These are phyloP conservation scores for Ottelia alismoides DNA, from an alignment of 106 monocot genomes.

Conservation along the genomic window DNA sequence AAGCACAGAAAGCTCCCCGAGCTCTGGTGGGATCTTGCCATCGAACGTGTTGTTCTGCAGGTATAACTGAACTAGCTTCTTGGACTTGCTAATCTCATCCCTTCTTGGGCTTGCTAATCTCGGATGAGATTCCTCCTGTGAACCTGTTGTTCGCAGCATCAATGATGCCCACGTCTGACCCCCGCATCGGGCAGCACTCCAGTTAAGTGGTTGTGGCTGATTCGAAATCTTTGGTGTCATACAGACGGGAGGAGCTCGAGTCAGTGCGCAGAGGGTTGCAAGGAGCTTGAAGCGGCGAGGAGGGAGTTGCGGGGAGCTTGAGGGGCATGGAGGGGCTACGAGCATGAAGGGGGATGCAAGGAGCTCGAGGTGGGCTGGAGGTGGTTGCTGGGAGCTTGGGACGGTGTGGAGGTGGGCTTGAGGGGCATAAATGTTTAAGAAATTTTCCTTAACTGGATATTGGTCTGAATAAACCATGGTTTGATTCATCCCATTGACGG, in stretches of 20 bases:
- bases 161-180: slow-evolving; percentile 39
- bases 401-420: no score
- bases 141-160: slow-evolving; percentile 52
- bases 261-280: slow-evolving; percentile 59
- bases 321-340: no score
- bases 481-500: no score
- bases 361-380: no score
- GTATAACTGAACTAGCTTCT: slow-evolving; percentile 33
- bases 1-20: slow-evolving; percentile 27
- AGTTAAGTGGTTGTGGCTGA: slow-evolving; percentile 38
- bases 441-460: no score
- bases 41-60: slow-evolving; percentile 36
- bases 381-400: no score
- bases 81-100: slow-evolving; percentile 60
- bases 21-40: slow-evolving; percentile 44
- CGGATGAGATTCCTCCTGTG: slow-evolving; percentile 31
- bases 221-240: slow-evolving; percentile 44
- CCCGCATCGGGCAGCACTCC: slow-evolving; percentile 37
- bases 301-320: no score
- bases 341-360: no score
- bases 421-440: no score
- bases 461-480: no score
- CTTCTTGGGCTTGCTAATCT: no score
- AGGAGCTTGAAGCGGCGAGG: slow-evolving; percentile 36
- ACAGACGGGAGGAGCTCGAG: slow-evolving; percentile 43